Evolutionary conservation across 192 early-diverging fungal genomes (phyloP), one percentile per base, ranked within the genome.

Genomic region (Chytriomyces confervae): DNA sequence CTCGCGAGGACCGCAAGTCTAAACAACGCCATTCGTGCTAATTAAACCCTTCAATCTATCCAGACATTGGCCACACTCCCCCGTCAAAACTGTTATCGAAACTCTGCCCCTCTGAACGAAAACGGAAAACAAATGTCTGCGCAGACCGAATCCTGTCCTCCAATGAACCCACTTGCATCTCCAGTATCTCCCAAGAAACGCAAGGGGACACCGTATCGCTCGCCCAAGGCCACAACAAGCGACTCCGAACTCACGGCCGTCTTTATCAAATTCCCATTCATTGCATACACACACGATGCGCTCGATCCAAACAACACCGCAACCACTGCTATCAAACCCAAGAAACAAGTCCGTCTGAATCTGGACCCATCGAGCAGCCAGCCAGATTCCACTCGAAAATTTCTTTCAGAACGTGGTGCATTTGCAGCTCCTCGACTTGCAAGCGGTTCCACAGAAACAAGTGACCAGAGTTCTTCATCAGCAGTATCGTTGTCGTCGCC

Each of bases 101-200:
- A 36, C 36, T 1, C 36, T 36, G 36, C 36, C 36, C 1, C 36
- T 2, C 0, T 36, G 36, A 36, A 36, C 36, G 36, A 36, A 36
- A 36, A 36, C 36, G 36, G 2, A 36, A 36, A 36, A 2, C 36
- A 36, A 36, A 36, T 36, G 36, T 36, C 36, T 36, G 36, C 36
- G 36, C 36, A 36, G 36, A 36, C 36, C 36, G 36, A 36, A 36
- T 3, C 36, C 36, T 36, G 36, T 36, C 36, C 36, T 36, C 36
- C 36, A 36, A 36, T 36, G 36, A 36, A 36, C 36, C 0, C 36
- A 4, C 36, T 36, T 36, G 36, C 36, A 36, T 3, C 53, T 13
- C 53, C 53, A 13, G 20, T 57, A 13, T 57, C 2, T 13, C 53
- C 53, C 16, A 13, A 20, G 16, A 62, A 89, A 91, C 63, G 63